These are phyloP conservation scores for Xylariaceae sp. DNA, from an alignment of 2,329 filamentous ascomycete genomes.

Conservation along the genomic window DNA sequence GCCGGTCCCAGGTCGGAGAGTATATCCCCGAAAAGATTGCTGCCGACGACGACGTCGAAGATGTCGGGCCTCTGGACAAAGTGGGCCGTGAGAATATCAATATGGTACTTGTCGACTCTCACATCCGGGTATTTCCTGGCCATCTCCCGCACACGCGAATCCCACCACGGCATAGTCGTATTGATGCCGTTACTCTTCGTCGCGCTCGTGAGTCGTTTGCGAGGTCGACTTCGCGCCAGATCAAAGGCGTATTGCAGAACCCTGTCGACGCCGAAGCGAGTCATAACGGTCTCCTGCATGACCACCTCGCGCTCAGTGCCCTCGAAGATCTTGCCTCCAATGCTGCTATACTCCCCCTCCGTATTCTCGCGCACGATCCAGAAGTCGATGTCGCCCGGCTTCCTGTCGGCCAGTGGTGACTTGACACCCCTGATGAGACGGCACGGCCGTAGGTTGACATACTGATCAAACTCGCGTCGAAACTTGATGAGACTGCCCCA, in stretches of 20 bases:
- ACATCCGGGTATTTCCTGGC: conserved; percentile 51
- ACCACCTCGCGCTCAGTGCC: conserved; percentile 54
- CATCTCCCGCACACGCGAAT: conserved; percentile 51
- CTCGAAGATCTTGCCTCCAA: conserved; percentile 55
- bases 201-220: conserved; percentile 56
- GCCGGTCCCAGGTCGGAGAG: conserved; percentile 48
- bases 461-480: conserved; percentile 61
- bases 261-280: conserved; percentile 51
- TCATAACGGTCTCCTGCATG: conserved; percentile 57
- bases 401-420: conserved; percentile 38
- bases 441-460: conserved; percentile 62
- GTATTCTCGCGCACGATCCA: conserved; percentile 60
- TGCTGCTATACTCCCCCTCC: conserved; percentile 58
- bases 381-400: conserved; percentile 57
- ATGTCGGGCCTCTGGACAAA: conserved; percentile 52
- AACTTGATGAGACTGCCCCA: conserved; percentile 64
- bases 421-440: conserved; percentile 28
- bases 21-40: conserved; percentile 56
- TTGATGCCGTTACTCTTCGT: conserved; percentile 60
- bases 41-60: conserved; percentile 57
- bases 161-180: conserved; percentile 62
- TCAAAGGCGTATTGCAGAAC: conserved; percentile 58
- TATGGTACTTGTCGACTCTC: conserved; percentile 55
- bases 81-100: conserved; percentile 58
- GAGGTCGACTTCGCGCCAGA: conserved; percentile 48